Percentiles rank a stretch among this genome's conserved stretches.
Conservation (phyloP, 495 filamentous ascomycete species). For the Tuber microsphaerosporum region DNA sequence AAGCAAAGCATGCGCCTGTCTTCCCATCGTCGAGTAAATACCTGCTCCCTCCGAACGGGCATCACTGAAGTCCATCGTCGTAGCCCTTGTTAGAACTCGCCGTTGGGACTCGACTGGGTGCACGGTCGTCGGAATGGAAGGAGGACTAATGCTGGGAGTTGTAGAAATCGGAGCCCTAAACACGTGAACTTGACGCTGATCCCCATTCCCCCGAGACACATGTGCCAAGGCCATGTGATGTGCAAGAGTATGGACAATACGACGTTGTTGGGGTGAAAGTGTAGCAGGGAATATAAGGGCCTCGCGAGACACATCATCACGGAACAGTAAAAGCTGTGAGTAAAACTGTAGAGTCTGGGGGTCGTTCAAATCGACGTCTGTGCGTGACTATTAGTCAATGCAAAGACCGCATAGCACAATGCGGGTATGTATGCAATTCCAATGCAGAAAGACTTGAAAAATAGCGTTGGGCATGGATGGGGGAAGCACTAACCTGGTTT, state of each 20-base stretch:
- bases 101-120: slow-evolving; percentile 66
- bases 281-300: slow-evolving; percentile 72
- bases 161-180: slow-evolving; percentile 53
- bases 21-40: slow-evolving; percentile 65
- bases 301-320: slow-evolving; percentile 67
- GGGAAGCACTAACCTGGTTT: slow-evolving; percentile 59
- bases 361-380: slow-evolving; percentile 78
- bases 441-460: slow-evolving; percentile 28
- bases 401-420: slow-evolving; percentile 21
- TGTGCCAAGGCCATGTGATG: slow-evolving; percentile 92
- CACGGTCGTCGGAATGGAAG: slow-evolving; percentile 53
- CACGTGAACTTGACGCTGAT: slow-evolving; percentile 80
- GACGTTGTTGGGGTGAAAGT: slow-evolving; percentile 72
- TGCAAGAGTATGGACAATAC: slow-evolving; percentile 84
- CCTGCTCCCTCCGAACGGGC: slow-evolving; percentile 62
- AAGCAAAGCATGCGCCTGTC: slow-evolving; percentile 68
- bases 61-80: slow-evolving; percentile 97
- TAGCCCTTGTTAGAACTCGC: slow-evolving; percentile 80
- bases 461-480: slow-evolving; percentile 17
- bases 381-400: slow-evolving; percentile 38
- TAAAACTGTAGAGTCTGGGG: slow-evolving; percentile 79
- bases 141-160: slow-evolving; percentile 57
- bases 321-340: slow-evolving; percentile 80
- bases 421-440: slow-evolving; percentile 29
- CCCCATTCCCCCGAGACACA: slow-evolving; percentile 75